Conservation (phyloP, 306 rosid species). For the Cucumis melo region DNA sequence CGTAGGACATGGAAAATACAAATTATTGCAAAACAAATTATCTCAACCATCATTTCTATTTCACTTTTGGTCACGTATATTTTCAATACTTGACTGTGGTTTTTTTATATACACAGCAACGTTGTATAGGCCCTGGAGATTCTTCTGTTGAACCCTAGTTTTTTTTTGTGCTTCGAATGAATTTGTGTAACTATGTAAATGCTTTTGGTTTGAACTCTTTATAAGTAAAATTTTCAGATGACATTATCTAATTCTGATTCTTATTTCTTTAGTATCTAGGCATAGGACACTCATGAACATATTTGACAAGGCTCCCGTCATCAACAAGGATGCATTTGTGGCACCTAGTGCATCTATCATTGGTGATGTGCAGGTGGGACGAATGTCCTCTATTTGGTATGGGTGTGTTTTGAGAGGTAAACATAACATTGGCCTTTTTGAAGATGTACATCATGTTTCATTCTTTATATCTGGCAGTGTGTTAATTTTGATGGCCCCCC, state of each 20-base stretch:
- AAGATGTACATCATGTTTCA: neutral
- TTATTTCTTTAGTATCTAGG: constrained; percentile 48
- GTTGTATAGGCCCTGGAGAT: neutral
- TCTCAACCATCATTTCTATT: neutral
- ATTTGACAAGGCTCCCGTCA: constrained; percentile 55
- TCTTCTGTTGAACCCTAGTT: neutral
- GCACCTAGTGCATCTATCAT: constrained; percentile 82
- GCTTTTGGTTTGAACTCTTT: neutral
- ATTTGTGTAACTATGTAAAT: neutral
- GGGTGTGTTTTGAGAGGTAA: constrained; percentile 93
- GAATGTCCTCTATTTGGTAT: constrained; percentile 80
- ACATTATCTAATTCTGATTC: neutral
- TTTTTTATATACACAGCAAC: neutral
- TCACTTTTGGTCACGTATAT: neutral
- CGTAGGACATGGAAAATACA: neutral
- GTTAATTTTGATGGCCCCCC: neutral
- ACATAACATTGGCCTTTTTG: neutral
- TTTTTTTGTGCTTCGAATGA: neutral
- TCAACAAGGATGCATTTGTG: constrained; percentile 75
- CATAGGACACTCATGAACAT: constrained; percentile 90
- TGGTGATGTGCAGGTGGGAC: constrained; percentile 71
- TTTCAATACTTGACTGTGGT: neutral
- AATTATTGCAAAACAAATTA: neutral
- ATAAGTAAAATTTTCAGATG: neutral
- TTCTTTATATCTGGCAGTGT: neutral